Conservation (phyloP, 805 yeast species). For the Suhomyces sp. region DNA sequence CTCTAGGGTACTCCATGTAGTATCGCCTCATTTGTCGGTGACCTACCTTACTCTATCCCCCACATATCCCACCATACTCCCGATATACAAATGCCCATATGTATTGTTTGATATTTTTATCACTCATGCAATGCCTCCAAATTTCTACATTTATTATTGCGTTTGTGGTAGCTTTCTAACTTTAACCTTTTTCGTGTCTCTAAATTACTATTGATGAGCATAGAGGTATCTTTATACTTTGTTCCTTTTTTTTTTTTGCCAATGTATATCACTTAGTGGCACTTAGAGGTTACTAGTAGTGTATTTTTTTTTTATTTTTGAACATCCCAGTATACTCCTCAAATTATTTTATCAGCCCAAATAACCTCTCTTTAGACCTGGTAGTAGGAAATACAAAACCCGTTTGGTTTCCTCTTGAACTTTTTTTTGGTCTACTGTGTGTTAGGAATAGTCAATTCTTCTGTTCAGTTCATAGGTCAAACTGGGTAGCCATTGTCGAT, state of each 20-base stretch:
- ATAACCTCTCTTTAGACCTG: conserved; percentile 2
- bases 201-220: neutral
- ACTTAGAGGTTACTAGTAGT: neutral
- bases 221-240: neutral
- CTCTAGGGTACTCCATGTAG: too few species aligned
- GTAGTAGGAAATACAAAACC: conserved; percentile 6
- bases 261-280: conserved; percentile 5
- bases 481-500: too few species aligned
- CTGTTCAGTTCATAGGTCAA: too few species aligned
- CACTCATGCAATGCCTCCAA: conserved; percentile 3
- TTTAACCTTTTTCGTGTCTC: conserved; percentile 1
- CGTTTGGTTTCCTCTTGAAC: conserved; percentile 10
- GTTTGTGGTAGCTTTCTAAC: conserved; percentile 1
- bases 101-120: conserved; percentile 4
- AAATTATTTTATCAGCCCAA: conserved; percentile 4
- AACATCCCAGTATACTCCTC: conserved; percentile 6
- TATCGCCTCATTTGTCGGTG: too few species aligned
- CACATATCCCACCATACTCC: neutral
- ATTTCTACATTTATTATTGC: neutral
- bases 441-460: too few species aligned
- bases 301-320: neutral
- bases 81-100: neutral
- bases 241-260: conserved; percentile 4
- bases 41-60: too few species aligned
- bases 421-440: conserved; percentile 2